Conservation (phyloP, 2,329 filamentous ascomycete species). For the Clonostachys chloroleuca region DNA sequence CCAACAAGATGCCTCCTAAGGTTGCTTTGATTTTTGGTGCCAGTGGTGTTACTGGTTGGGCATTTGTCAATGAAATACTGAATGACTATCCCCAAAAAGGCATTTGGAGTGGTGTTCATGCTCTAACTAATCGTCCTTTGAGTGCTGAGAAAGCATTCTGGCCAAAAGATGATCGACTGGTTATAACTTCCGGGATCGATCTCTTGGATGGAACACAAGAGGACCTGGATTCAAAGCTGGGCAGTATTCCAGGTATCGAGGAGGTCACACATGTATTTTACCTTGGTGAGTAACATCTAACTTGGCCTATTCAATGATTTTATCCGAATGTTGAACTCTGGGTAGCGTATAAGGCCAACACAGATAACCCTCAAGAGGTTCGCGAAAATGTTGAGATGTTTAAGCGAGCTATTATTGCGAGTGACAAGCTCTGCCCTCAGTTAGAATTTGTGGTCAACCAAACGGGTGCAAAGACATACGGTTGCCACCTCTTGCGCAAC, state of each 20-base stretch:
- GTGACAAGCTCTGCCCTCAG: slow-evolving; percentile 20
- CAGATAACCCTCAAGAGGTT: slow-evolving; percentile 21
- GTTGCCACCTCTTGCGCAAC: slow-evolving; percentile 31
- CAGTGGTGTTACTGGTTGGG: slow-evolving; percentile 11
- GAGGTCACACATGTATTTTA: slow-evolving; percentile 38
- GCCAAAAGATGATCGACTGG: slow-evolving; percentile 28
- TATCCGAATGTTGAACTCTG: not conserved
- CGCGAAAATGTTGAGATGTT: slow-evolving; percentile 33
- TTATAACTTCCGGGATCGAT: slow-evolving; percentile 34
- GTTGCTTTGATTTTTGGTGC: slow-evolving; percentile 9
- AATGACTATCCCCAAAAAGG: slow-evolving; percentile 11
- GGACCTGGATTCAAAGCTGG: slow-evolving; percentile 23
- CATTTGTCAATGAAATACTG: slow-evolving; percentile 10
- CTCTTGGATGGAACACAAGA: slow-evolving; percentile 29
- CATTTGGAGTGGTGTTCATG: slow-evolving; percentile 10
- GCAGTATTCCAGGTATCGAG: slow-evolving; percentile 22
- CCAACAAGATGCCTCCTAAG: not conserved
- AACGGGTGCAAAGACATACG: slow-evolving; percentile 29
- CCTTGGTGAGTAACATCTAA: slow-evolving; percentile 15
- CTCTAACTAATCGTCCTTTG: slow-evolving; percentile 15
- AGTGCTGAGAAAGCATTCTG: slow-evolving; percentile 22
- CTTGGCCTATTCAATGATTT: not conserved
- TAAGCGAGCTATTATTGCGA: slow-evolving; percentile 25
- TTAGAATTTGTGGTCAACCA: slow-evolving; percentile 29
- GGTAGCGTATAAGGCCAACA: slow-evolving; percentile 31